phyloP scores from a whole-genome alignment of 1,139 yeast genomes.

The Kodamaea suecica region DNA sequence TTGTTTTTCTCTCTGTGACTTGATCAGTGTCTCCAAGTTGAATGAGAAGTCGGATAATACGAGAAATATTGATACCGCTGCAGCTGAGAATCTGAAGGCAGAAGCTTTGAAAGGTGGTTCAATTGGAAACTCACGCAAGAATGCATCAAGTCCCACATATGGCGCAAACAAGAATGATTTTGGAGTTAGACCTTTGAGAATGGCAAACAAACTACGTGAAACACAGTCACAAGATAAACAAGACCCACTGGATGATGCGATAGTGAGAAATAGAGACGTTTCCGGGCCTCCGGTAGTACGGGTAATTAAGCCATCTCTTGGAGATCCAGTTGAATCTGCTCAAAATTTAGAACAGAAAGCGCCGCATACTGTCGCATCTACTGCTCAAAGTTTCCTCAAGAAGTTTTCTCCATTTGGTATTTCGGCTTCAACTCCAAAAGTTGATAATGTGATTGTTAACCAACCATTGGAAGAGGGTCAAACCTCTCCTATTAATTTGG shows the following conservation, averaged over 20 bases:
- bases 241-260: background rate
- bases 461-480: no score
- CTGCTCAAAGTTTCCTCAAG: slow-evolving; percentile 13
- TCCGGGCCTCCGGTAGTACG: background rate
- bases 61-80: slow-evolving; percentile 10
- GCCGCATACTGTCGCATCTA: slow-evolving; percentile 7
- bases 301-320: background rate
- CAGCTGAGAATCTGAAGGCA: slow-evolving; percentile 3
- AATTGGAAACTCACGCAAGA: no score
- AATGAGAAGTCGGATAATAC: slow-evolving; percentile 20
- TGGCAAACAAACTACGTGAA: slow-evolving; percentile 38
- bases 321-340: background rate
- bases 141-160: background rate
- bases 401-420: slow-evolving; percentile 16
- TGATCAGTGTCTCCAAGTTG: slow-evolving; percentile 56
- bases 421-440: background rate
- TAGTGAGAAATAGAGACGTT: background rate
- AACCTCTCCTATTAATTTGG: no score
- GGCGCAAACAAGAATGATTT: slow-evolving; percentile 21
- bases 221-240: background rate
- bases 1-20: slow-evolving; percentile 69
- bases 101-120: background rate
- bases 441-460: no score
- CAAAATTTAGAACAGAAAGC: background rate
- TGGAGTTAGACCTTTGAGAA: slow-evolving; percentile 57